Evolutionary conservation across 805 yeast genomes (phyloP), one percentile per base, ranked within the genome.

Genomic region (Candida easanensis): DNA sequence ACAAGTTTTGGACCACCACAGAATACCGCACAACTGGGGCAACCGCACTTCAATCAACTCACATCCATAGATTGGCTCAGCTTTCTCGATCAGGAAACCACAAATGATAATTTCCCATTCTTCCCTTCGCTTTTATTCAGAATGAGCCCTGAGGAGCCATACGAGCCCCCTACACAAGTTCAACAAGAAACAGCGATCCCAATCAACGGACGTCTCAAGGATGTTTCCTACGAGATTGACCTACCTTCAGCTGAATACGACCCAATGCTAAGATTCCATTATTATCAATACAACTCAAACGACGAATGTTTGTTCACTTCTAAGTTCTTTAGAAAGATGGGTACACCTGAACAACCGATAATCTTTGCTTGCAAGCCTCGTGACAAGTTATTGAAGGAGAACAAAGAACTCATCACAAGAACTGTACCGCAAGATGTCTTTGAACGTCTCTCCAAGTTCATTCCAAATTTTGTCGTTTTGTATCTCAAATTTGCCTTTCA

Each of bases 241-340:
- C 47, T 46, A 3, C 28, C 39, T 2, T 39, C 46, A 4, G 46
- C 44, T 1, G 50, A 46, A 32, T 46, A 46, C 32, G 50, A 46
- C 28, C 47, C 50, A 9, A 42, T 41, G 46, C 38, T 46, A n/a
- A 33, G 50, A 30, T 46, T 33, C 22, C 41, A 42, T 22, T 43
- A 39, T 21, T 46, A 46, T 23, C 43, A 42, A 28, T 46, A 46
- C 27, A 46, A 46, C 25, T 15, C 20, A 10, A 44, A 46, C 34
- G 38, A 43, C 19, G 50, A 46, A 25, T 46, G 50, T 21, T 25
- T 27, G 25, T 46, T 46, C 36, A 35, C 36, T 9, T 16, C 33
- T 17, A 46, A 46, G 42, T 36, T 39, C 25, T 42, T 46, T 31
- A 33, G 46, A n/a, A 42, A 23, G 25, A 19, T 46, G 23, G 49